These are phyloP conservation scores for Aplosporella prunicola DNA, from an alignment of 2,329 filamentous ascomycete genomes.

Conservation along the genomic window DNA sequence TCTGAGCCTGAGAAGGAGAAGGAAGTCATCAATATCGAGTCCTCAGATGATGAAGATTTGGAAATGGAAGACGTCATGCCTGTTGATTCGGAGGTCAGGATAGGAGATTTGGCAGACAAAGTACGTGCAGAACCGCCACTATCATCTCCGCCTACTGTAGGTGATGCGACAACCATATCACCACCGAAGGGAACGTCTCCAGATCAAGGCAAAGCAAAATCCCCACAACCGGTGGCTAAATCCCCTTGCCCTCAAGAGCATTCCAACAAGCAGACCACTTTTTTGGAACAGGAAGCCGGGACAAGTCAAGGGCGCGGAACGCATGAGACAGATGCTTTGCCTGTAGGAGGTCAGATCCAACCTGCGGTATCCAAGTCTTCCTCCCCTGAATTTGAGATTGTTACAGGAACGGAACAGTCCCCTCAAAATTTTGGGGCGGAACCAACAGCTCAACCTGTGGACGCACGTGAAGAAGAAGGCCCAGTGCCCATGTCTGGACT, in stretches of 20 bases:
- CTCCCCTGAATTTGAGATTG: conserved; percentile 44
- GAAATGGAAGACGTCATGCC: conserved; percentile 26
- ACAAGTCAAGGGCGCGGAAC: background rate
- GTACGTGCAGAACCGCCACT: conserved; percentile 33
- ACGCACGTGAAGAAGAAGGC: conserved; percentile 20
- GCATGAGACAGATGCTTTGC: background rate
- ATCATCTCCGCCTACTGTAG: background rate
- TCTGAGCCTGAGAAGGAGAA: conserved; percentile 33
- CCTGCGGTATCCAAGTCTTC: conserved; percentile 27
- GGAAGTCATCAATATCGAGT: conserved; percentile 53
- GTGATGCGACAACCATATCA: no score
- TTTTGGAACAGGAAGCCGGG: no score
- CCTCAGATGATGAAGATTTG: conserved; percentile 42
- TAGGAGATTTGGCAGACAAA: conserved; percentile 38
- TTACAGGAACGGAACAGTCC: conserved; percentile 23
- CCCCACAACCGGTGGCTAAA: no score
- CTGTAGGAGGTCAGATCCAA: conserved; percentile 13
- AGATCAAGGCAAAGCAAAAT: no score
- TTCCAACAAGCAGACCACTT: no score
- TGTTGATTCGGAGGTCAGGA: conserved; percentile 23
- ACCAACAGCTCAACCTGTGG: conserved; percentile 8
- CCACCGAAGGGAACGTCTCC: no score
- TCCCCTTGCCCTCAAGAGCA: no score
- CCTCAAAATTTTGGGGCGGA: conserved; percentile 11
- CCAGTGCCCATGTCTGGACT: conserved; percentile 23